A percentile compares a stretch with the other conserved stretches of the same genome.
Evolutionary conservation across 441 rosid genomes (phyloP).

Genomic region (Daphne laureola): DNA sequence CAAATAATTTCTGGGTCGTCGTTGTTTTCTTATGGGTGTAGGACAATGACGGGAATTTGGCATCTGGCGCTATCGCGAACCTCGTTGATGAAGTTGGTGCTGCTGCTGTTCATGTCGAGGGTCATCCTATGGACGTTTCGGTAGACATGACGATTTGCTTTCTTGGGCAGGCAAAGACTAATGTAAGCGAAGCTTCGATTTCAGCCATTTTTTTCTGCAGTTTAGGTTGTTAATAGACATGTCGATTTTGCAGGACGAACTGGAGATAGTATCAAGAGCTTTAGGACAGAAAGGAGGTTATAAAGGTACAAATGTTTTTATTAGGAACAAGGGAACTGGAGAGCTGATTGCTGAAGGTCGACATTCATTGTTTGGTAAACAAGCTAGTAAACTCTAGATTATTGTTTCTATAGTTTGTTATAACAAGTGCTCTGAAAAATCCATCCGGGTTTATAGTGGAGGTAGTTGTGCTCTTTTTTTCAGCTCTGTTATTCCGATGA

Average conservation of each 20-base stretch:
- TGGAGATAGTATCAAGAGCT: constrained; percentile 61
- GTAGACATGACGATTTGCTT: constrained; percentile 80
- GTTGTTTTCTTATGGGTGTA: constrained; percentile 17
- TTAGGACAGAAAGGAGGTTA: constrained; percentile 65
- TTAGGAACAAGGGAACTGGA: constrained; percentile 62
- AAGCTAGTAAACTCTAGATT: constrained; percentile 55
- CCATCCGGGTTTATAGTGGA: background rate
- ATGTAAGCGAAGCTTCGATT: constrained; percentile 30
- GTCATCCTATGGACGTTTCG: constrained; percentile 57
- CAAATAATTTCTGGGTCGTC: too few species aligned
- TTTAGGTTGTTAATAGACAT: too few species aligned
- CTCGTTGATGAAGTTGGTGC: constrained; percentile 89
- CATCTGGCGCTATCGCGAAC: constrained; percentile 70
- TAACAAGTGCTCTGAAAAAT: background rate
- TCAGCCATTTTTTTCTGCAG: background rate
- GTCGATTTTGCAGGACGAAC: constrained; percentile 65
- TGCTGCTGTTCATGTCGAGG: constrained; percentile 50
- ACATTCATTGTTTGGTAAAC: constrained; percentile 70
- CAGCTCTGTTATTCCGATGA: background rate
- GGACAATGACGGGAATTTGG: constrained; percentile 65
- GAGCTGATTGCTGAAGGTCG: constrained; percentile 87
- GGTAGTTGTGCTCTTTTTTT: background rate
- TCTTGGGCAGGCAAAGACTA: constrained; percentile 58
- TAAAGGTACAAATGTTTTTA: constrained; percentile 50
- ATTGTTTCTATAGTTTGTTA: background rate